Percentiles rank a stretch among this genome's conserved stretches.
These are phyloP conservation scores for Plasmodium coatneyi DNA, from an alignment of 169 alveolate genomes.

Conservation along the genomic window DNA sequence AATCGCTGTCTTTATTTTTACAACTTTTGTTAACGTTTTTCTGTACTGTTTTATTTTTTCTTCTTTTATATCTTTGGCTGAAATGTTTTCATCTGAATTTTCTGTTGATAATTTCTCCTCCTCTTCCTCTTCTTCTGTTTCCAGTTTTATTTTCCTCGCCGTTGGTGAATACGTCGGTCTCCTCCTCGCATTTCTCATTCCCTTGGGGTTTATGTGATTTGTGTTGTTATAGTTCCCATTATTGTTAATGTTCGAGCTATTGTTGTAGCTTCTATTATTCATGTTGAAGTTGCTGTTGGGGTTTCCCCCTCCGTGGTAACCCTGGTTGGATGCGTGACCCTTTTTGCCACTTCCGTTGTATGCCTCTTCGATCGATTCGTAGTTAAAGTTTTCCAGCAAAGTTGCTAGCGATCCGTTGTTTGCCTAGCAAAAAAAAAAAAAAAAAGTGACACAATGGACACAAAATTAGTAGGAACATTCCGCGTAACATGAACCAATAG, in stretches of 20 bases:
- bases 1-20: constrained; percentile 82
- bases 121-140: constrained; percentile 63
- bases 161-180: constrained; percentile 70
- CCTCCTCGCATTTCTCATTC: constrained; percentile 49
- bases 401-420: constrained; percentile 39
- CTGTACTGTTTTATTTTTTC: constrained; percentile 78
- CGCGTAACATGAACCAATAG: background rate
- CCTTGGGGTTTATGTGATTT: constrained; percentile 28
- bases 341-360: background rate
- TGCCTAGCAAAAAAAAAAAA: constrained; percentile 12
- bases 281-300: background rate
- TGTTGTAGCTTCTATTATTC: background rate
- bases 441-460: background rate
- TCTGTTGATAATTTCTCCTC: constrained; percentile 55
- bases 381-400: constrained; percentile 52
- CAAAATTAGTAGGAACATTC: background rate
- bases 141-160: constrained; percentile 37
- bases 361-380: constrained; percentile 26
- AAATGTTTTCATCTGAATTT: constrained; percentile 48
- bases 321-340: background rate
- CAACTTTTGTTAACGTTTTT: constrained; percentile 78
- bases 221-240: background rate
- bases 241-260: background rate
- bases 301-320: background rate
- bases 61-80: constrained; percentile 81